Percentiles rank a stretch among this genome's conserved stretches.
Conservation (phyloP, 768 basidiomycete species). For the Lentinula lateritia region DNA sequence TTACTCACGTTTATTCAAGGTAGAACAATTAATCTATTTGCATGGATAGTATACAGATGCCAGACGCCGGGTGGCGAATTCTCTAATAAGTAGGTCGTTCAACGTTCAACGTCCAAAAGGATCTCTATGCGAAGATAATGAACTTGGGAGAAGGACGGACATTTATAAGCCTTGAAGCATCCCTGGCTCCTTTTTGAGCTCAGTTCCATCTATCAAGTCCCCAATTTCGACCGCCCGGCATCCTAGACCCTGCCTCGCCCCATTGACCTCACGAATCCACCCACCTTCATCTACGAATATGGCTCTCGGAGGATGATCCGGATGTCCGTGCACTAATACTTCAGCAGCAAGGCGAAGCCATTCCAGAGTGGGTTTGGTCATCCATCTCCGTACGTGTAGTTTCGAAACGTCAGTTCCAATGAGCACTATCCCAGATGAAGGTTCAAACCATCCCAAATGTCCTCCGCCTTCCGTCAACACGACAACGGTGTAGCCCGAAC, state of each 20-base stretch:
- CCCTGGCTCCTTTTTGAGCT: slow-evolving; percentile 18
- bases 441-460: slow-evolving; percentile 56
- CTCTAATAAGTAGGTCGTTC: neutral
- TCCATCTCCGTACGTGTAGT: slow-evolving; percentile 32
- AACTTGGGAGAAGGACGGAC: neutral
- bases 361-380: slow-evolving; percentile 41
- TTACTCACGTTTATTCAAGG: too few species aligned
- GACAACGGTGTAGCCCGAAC: slow-evolving; percentile 32
- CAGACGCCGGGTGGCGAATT: neutral
- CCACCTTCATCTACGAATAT: slow-evolving; percentile 7
- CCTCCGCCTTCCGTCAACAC: slow-evolving; percentile 41
- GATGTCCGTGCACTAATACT: slow-evolving; percentile 17
- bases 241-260: slow-evolving; percentile 27
- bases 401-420: neutral
- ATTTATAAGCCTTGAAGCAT: slow-evolving; percentile 19
- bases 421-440: slow-evolving; percentile 7
- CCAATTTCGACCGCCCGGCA: slow-evolving; percentile 33
- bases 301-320: neutral
- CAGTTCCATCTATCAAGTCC: slow-evolving; percentile 24
- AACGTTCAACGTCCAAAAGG: neutral
- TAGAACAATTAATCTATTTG: too few species aligned
- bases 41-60: too few species aligned
- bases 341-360: slow-evolving; percentile 39
- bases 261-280: slow-evolving; percentile 6
- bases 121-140: neutral